Conservation (phyloP, 371 early-diverging fungal species). For the Mortierella sp. region DNA sequence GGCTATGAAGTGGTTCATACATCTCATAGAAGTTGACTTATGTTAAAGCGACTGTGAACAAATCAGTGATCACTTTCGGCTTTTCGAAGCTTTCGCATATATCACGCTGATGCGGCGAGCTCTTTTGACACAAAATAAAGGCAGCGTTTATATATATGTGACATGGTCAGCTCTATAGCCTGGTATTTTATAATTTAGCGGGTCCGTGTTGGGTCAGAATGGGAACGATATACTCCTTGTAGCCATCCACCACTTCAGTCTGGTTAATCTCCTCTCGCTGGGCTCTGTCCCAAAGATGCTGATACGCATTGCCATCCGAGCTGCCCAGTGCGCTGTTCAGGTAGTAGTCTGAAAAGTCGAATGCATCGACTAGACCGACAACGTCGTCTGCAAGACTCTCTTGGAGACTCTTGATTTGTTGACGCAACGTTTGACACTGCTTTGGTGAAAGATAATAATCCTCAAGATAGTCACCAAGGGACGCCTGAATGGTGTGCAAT, state of each 20-base stretch:
- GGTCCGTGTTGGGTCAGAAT: slow-evolving; percentile 46
- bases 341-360: slow-evolving; percentile 73
- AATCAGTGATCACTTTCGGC: no score
- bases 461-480: slow-evolving; percentile 44
- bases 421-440: slow-evolving; percentile 50
- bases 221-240: slow-evolving; percentile 69
- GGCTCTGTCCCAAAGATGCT: slow-evolving; percentile 71
- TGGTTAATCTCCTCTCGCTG: slow-evolving; percentile 77
- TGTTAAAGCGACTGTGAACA: no score
- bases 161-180: no score
- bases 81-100: no score
- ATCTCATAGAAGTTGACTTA: no score
- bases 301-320: slow-evolving; percentile 78
- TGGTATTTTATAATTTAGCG: slow-evolving; percentile 34
- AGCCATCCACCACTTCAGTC: slow-evolving; percentile 65
- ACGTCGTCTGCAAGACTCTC: slow-evolving; percentile 69
- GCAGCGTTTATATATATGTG: not conserved
- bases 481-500: slow-evolving; percentile 45
- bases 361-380: slow-evolving; percentile 76
- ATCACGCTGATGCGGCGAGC: no score
- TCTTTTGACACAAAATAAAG: not conserved
- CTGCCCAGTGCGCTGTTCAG: slow-evolving; percentile 76
- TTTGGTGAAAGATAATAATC: slow-evolving; percentile 36
- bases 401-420: slow-evolving; percentile 53
- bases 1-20: no score